These are phyloP conservation scores for Thymus mandschuricus DNA, from an alignment of 257 asterid genomes.

Conservation along the genomic window DNA sequence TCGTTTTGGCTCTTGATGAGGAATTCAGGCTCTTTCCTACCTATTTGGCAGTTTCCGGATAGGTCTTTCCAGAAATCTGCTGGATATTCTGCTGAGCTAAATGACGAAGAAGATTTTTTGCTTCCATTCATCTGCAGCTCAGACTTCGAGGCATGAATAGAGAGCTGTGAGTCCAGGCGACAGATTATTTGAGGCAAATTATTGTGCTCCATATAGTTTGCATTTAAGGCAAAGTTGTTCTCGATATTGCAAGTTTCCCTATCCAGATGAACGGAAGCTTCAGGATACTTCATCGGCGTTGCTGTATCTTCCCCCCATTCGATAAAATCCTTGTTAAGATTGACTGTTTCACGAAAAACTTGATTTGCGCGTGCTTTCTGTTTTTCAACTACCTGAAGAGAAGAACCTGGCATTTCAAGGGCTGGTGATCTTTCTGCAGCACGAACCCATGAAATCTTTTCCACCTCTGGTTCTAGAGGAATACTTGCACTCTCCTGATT, in stretches of 20 bases:
- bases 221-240: conserved; percentile 31
- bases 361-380: conserved; percentile 42
- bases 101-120: conserved; percentile 34
- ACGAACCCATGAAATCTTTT: conserved; percentile 30
- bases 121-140: conserved; percentile 29
- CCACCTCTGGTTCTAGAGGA: conserved; percentile 38
- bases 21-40: conserved; percentile 37
- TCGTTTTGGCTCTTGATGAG: conserved; percentile 43
- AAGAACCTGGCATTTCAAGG: conserved; percentile 42
- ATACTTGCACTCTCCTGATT: conserved; percentile 35
- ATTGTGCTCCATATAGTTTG: conserved; percentile 33
- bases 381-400: conserved; percentile 34
- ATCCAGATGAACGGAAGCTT: conserved; percentile 31
- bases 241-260: conserved; percentile 16
- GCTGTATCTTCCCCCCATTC: conserved; percentile 34
- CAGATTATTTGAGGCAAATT: conserved; percentile 44
- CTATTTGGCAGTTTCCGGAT: conserved; percentile 31
- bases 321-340: conserved; percentile 31
- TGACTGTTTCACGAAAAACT: conserved; percentile 30
- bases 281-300: conserved; percentile 32
- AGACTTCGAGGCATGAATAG: conserved; percentile 34
- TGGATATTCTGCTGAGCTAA: conserved; percentile 34
- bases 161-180: conserved; percentile 38
- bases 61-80: conserved; percentile 32
- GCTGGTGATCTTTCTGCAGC: conserved; percentile 42